These are phyloP conservation scores for Friedmanniomyces endolithicus DNA, from an alignment of 495 filamentous ascomycete genomes.

Conservation along the genomic window DNA sequence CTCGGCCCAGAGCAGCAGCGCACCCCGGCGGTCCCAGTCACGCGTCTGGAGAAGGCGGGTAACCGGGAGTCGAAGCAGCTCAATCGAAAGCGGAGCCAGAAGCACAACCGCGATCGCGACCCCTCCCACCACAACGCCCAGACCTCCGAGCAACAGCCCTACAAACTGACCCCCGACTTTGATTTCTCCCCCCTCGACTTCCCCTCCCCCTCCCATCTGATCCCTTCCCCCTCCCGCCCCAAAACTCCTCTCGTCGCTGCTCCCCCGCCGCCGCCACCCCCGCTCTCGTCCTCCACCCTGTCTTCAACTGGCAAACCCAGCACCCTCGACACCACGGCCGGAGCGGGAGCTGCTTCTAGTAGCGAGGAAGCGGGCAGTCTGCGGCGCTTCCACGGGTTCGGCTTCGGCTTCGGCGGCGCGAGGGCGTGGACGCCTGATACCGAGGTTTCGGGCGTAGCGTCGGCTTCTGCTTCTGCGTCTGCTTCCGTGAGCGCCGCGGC, in stretches of 20 bases:
- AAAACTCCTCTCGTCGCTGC: too few relatives aligned
- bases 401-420: background rate
- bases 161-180: conserved; percentile 1
- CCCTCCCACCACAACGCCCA: too few relatives aligned
- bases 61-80: too few relatives aligned
- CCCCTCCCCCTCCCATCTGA: conserved; percentile 13
- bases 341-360: background rate
- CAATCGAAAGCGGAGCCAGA: too few relatives aligned
- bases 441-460: conserved; percentile 8
- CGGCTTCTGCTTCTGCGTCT: background rate
- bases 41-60: background rate
- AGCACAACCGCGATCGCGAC: too few relatives aligned
- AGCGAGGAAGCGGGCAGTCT: conserved; percentile 2
- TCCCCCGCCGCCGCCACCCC: conserved; percentile 4
- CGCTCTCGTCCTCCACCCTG: conserved; percentile 1
- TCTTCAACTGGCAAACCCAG: background rate
- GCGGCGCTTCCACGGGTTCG: too few relatives aligned
- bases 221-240: too few relatives aligned
- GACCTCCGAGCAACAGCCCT: background rate
- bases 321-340: conserved; percentile 2
- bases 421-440: conserved; percentile 10
- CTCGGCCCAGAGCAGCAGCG: background rate
- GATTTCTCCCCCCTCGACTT: conserved; percentile 5
- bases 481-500: background rate
- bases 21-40: background rate